phyloP scores from a whole-genome alignment of 768 basidiomycete species.

The Rhodosporidiobolus odoratus region DNA sequence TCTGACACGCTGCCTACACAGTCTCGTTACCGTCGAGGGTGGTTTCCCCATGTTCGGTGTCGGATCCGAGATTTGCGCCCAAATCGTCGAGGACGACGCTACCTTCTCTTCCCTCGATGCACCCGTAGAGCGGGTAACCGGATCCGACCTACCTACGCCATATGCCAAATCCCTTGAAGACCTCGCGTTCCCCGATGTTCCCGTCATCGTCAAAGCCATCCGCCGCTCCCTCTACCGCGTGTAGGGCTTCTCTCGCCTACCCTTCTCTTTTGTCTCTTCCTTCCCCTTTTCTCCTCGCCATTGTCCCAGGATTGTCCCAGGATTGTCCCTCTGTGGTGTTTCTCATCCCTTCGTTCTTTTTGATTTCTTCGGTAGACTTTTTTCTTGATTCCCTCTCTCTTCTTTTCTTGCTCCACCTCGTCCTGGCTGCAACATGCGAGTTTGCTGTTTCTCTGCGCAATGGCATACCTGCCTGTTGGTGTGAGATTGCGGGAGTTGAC shows the following conservation, averaged over 20 bases:
- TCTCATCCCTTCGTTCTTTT: no score
- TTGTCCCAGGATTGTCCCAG: no score
- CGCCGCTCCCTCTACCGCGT: slow-evolving; percentile 57
- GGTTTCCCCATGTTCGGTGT: slow-evolving; percentile 99
- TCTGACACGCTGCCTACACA: no score
- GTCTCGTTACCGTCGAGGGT: slow-evolving; percentile 89
- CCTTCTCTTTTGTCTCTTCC: background rate
- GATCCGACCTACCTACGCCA: slow-evolving; percentile 95
- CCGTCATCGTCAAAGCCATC: slow-evolving; percentile 85
- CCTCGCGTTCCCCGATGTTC: slow-evolving; percentile 88
- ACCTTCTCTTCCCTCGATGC: slow-evolving; percentile 98
- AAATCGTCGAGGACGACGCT: slow-evolving; percentile 93
- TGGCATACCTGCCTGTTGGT: no score
- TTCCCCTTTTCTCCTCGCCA: background rate
- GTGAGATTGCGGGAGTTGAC: no score
- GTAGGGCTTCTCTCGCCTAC: background rate
- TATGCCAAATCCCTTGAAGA: slow-evolving; percentile 85
- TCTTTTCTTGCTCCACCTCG: no score
- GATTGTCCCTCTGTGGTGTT: no score
- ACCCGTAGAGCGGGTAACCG: slow-evolving; percentile 93
- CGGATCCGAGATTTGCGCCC: slow-evolving; percentile 95
- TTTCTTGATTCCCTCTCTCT: no score
- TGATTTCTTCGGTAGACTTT: no score
- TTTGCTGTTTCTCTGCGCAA: no score
- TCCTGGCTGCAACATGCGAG: no score